Conservation (phyloP, 202 grass and related monocot genomes). For the Setaria viridis region DNA sequence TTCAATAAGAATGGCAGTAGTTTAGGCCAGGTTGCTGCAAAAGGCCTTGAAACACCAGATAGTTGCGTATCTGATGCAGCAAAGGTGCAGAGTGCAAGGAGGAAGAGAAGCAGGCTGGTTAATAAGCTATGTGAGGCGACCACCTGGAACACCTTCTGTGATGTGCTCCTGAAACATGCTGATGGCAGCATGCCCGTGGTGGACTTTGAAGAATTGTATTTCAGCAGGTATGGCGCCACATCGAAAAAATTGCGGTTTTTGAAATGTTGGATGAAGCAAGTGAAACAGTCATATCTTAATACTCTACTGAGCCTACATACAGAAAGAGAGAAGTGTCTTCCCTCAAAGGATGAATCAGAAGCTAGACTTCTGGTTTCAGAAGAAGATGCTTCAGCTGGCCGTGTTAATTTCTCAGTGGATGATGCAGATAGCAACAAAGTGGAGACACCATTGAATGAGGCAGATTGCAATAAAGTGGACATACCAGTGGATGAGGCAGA, state of each 20-base stretch:
- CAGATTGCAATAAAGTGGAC: constrained; percentile 35
- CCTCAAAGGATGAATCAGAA: constrained; percentile 60
- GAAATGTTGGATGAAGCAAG: constrained; percentile 95
- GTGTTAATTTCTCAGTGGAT: constrained; percentile 37
- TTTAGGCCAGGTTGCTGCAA: constrained; percentile 38
- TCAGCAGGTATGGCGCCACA: constrained; percentile 55
- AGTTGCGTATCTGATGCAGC: constrained; percentile 25
- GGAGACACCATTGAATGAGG: constrained; percentile 33
- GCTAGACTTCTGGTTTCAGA: constrained; percentile 49
- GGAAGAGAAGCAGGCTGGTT: constrained; percentile 62
- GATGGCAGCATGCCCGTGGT: constrained; percentile 49
- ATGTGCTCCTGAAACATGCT: constrained; percentile 56
- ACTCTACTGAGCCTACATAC: constrained; percentile 21
- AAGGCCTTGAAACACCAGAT: constrained; percentile 9
- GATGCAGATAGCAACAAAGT: constrained; percentile 45
- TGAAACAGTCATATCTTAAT: constrained; percentile 51
- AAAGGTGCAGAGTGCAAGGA: constrained; percentile 54
- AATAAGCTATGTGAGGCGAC: constrained; percentile 60
- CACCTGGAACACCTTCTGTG: constrained; percentile 59
- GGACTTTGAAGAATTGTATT: constrained; percentile 83
- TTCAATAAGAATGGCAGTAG: constrained; percentile 46
- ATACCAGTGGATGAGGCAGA: constrained; percentile 53
- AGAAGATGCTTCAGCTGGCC: constrained; percentile 47
- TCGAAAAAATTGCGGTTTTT: constrained; percentile 87
- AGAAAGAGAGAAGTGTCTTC: constrained; percentile 45